A percentile compares a stretch with the other conserved stretches of the same genome.
Evolutionary conservation across 148 eudicot genomes (phyloP).

Genomic region (Talinum fruticosum): DNA sequence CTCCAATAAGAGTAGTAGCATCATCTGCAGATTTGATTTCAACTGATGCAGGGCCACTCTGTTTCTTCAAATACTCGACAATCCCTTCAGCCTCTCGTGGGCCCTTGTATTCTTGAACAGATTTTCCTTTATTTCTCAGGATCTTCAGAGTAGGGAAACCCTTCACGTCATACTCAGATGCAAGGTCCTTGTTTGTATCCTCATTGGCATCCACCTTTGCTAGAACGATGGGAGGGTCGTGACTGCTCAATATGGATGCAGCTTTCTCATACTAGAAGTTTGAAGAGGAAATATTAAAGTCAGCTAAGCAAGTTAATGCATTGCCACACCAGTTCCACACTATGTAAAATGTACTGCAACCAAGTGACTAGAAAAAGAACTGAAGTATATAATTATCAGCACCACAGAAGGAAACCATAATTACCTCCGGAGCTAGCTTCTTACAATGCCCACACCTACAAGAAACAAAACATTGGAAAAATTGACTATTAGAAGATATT

Average conservation of each 20-base stretch:
- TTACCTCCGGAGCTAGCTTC: constrained; percentile 87
- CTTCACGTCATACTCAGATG: constrained; percentile 42
- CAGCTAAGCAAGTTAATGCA: constrained; percentile 5
- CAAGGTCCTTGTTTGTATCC: constrained; percentile 62
- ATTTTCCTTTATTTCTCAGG: constrained; percentile 64
- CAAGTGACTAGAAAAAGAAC: background rate
- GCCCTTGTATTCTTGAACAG: constrained; percentile 82
- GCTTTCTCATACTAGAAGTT: constrained; percentile 73
- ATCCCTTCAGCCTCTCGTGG: constrained; percentile 96
- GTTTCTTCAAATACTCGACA: constrained; percentile 65
- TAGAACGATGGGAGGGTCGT: constrained; percentile 58
- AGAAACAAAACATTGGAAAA: background rate
- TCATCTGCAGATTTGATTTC: constrained; percentile 62
- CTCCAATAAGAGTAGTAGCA: constrained; percentile 40
- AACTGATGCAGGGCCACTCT: constrained; percentile 78
- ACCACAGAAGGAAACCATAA: background rate
- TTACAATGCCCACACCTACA: constrained; percentile 92
- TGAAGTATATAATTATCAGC: background rate
- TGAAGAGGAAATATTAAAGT: constrained; percentile 1
- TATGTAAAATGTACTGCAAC: background rate
- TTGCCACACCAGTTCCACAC: background rate
- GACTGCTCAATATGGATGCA: constrained; percentile 57
- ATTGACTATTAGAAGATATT: constrained; percentile 1
- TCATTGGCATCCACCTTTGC: constrained; percentile 90
- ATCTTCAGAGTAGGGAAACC: constrained; percentile 86